Percentiles rank a stretch among this genome's conserved stretches.
Evolutionary conservation across 768 basidiomycete genomes (phyloP).

Genomic region (Panaeolus cyanescens): DNA sequence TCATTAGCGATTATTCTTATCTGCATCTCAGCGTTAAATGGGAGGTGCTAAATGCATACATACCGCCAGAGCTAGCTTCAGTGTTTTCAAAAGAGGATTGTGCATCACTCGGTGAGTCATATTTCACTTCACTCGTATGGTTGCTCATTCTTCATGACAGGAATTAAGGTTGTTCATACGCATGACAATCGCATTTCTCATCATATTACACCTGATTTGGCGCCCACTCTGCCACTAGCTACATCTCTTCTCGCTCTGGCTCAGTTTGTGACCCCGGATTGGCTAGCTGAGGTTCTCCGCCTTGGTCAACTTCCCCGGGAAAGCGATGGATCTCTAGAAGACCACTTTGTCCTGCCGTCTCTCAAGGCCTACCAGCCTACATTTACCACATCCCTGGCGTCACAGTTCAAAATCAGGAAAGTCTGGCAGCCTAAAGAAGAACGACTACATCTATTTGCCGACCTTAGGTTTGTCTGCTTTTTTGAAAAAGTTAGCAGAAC

Average conservation of each 20-base stretch:
- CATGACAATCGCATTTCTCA: conserved; percentile 57
- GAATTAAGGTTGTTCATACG: conserved; percentile 54
- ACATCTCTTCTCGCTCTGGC: conserved; percentile 60
- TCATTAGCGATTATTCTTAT: background rate
- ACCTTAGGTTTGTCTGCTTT: conserved; percentile 60
- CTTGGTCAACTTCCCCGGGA: conserved; percentile 41
- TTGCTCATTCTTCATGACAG: conserved; percentile 30
- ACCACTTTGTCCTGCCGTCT: conserved; percentile 49
- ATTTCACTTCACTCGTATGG: background rate
- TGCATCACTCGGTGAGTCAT: conserved; percentile 52
- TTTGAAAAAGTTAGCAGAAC: conserved; percentile 55
- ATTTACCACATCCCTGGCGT: conserved; percentile 52
- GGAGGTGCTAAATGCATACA: conserved; percentile 52
- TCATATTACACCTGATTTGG: conserved; percentile 56
- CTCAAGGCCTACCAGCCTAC: conserved; percentile 59
- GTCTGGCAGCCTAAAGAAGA: conserved; percentile 73
- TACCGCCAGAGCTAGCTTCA: conserved; percentile 36
- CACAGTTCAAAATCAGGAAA: conserved; percentile 49
- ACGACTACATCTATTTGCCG: conserved; percentile 53
- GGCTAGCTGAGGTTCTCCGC: conserved; percentile 63
- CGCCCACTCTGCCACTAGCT: conserved; percentile 50
- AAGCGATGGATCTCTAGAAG: conserved; percentile 46
- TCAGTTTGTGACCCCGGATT: conserved; percentile 65
- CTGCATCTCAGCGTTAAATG: conserved; percentile 45
- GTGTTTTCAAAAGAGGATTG: conserved; percentile 43